Percentiles rank a stretch among this genome's conserved stretches.
Conservation (phyloP, 164 flowering plant species). For the Piper betle region DNA sequence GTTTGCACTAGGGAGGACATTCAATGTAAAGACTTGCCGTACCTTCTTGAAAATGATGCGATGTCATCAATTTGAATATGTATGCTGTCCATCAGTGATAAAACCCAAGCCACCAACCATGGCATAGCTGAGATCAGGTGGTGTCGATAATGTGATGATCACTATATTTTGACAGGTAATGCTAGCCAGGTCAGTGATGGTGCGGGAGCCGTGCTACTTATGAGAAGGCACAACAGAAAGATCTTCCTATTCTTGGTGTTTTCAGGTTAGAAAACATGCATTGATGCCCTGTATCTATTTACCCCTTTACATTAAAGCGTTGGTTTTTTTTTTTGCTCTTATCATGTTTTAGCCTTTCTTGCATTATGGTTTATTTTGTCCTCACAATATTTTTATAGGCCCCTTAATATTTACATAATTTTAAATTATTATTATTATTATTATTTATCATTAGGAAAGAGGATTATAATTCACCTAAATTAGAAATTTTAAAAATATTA, state of each 20-base stretch:
- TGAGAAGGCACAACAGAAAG: constrained; percentile 86
- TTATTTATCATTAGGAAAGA: neutral
- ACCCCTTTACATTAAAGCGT: no score
- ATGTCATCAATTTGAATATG: no score
- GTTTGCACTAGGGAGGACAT: no score
- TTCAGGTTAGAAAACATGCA: constrained; percentile 44
- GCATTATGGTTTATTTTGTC: neutral
- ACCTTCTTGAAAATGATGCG: no score
- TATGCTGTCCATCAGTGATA: no score
- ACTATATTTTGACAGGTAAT: constrained; percentile 36
- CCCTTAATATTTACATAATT: neutral
- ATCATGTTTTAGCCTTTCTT: no score
- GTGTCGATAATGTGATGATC: neutral
- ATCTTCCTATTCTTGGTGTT: constrained; percentile 86
- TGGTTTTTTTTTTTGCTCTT: neutral
- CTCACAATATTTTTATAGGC: neutral
- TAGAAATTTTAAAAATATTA: no score
- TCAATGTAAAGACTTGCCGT: no score
- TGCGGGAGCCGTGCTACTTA: constrained; percentile 94
- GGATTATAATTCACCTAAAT: no score
- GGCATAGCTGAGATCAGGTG: no score
- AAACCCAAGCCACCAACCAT: no score
- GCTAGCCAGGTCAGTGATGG: constrained; percentile 99
- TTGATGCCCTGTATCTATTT: neutral
- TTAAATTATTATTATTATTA: neutral